Conservation (phyloP, 2,329 filamentous ascomycete genomes). For the Fusarium albosuccineum region DNA sequence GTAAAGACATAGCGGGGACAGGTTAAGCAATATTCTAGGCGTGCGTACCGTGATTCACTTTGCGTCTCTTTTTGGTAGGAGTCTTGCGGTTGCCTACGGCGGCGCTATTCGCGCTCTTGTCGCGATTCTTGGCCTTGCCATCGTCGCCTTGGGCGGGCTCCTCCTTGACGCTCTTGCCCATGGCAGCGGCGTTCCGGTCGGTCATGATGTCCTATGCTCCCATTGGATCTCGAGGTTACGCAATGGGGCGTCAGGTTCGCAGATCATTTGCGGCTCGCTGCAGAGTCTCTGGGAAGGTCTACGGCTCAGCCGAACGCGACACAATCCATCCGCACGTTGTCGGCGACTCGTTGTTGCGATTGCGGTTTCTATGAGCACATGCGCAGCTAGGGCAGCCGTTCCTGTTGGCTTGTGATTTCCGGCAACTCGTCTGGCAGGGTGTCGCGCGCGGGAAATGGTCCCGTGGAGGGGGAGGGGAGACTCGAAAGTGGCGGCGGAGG, state of each 20-base stretch:
- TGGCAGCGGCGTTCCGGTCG: constrained; percentile 51
- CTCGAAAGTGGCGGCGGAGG: constrained; percentile 36
- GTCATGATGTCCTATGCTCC: constrained; percentile 51
- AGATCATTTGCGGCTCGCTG: constrained; percentile 51
- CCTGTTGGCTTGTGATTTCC: constrained; percentile 25
- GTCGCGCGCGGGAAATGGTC: constrained; percentile 33
- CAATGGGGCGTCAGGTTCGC: constrained; percentile 47
- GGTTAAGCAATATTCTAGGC: constrained; percentile 8
- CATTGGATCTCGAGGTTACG: constrained; percentile 52
- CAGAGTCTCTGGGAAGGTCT: constrained; percentile 42
- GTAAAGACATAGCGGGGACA: neutral
- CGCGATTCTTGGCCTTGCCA: constrained; percentile 49
- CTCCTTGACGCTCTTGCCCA: constrained; percentile 50
- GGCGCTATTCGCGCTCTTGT: constrained; percentile 45
- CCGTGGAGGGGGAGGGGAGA: constrained; percentile 37
- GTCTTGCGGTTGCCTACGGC: constrained; percentile 60
- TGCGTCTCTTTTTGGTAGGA: constrained; percentile 87
- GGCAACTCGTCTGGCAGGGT: constrained; percentile 16
- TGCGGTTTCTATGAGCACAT: constrained; percentile 23
- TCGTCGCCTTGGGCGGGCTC: constrained; percentile 43
- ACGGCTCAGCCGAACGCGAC: constrained; percentile 42
- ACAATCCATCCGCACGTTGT: constrained; percentile 44
- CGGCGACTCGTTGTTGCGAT: constrained; percentile 32
- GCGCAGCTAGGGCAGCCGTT: constrained; percentile 23
- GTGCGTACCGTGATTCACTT: constrained; percentile 86